These are phyloP conservation scores for Diaporthe vexans DNA, from an alignment of 2,329 filamentous ascomycete species.

Conservation along the genomic window DNA sequence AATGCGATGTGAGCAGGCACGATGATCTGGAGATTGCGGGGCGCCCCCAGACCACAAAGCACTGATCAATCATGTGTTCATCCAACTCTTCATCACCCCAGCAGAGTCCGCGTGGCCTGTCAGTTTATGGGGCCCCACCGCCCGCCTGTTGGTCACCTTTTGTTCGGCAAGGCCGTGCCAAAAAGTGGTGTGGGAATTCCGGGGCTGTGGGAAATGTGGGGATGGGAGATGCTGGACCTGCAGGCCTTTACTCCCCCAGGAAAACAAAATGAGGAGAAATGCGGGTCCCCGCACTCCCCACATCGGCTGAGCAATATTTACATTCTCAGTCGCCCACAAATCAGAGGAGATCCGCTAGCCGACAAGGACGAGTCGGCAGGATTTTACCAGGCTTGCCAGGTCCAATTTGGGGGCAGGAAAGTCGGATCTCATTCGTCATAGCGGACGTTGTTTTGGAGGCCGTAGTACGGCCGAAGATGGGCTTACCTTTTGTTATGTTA, in stretches of 20 bases:
- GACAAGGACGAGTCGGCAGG: not conserved
- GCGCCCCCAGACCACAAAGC: conserved; percentile 10
- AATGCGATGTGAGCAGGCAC: not conserved
- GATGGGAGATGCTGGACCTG: not conserved
- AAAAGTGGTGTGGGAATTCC: conserved; percentile 15
- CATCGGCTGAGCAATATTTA: conserved; percentile 12
- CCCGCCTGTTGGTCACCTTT: not conserved
- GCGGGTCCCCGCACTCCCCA: conserved; percentile 10
- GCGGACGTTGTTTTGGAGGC: conserved; percentile 10
- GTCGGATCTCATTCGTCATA: not conserved
- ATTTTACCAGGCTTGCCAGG: not conserved
- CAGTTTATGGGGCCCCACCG: not conserved
- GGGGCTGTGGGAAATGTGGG: conserved; percentile 16
- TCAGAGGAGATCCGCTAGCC: not conserved
- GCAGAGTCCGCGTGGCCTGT: conserved; percentile 15
- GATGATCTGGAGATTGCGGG: conserved; percentile 30
- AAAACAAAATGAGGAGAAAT: conserved; percentile 32
- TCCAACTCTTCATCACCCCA: conserved; percentile 16
- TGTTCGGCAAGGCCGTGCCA: conserved; percentile 13
- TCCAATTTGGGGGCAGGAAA: not conserved
- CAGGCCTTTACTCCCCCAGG: not conserved
- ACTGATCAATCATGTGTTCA: conserved; percentile 29
- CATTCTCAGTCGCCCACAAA: not conserved
- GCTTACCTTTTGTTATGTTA: not conserved
- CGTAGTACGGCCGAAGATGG: not conserved